Evolutionary conservation across 495 filamentous ascomycete species (phyloP), one percentile per base, ranked within the genome.

Genomic region (Barbatosphaeria neglecta): DNA sequence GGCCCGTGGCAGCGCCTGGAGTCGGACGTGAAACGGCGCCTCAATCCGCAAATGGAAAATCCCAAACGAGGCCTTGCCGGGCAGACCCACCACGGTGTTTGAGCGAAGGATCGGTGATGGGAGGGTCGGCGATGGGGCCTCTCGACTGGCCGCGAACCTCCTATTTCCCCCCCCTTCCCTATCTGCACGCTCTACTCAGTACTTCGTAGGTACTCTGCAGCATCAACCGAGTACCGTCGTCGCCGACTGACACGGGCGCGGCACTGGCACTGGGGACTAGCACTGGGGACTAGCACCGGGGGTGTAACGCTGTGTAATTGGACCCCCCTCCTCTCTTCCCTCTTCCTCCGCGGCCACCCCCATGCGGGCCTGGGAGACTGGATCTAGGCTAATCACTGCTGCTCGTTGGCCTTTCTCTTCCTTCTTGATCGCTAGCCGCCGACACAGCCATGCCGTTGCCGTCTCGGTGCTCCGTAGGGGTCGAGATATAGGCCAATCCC

Each of bases 11-110:
- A 41, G 41, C 50, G 44, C 44, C 37, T 38, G 52, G 49, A 55
- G 50, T 15, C 45, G 54, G n/a, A 56, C 50, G 56, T 67, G 67
- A 67, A 68, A 68, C 64, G 58, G 42, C 51, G 50, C 52, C 49
- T 55, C 61, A 49, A 46, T 50, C 58, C 56, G 50, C 50, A 52
- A 49, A 49, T 49, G 45, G 52, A 43, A 44, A 55, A 51, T 56
- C 50, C 55, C 54, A 67, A 66, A 67, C 59, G 47, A 49, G 50
- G 41, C 53, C 62, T 43, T 53, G 55, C 50, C 44, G 48, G 41
- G 13, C 43, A 33, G 55, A 50, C 49, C 59, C 57, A 52, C 61
- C 40, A 45, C 23, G 43, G 24, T 38, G 62, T 65, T 62, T 63
- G 58, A 61, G 56, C 42, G 22, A 43, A 37, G 43, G 20, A 43